A percentile compares a stretch with the other conserved stretches of the same genome.
These are phyloP conservation scores for Gleditsia sinensis DNA, from an alignment of 306 rosid species.

Conservation along the genomic window DNA sequence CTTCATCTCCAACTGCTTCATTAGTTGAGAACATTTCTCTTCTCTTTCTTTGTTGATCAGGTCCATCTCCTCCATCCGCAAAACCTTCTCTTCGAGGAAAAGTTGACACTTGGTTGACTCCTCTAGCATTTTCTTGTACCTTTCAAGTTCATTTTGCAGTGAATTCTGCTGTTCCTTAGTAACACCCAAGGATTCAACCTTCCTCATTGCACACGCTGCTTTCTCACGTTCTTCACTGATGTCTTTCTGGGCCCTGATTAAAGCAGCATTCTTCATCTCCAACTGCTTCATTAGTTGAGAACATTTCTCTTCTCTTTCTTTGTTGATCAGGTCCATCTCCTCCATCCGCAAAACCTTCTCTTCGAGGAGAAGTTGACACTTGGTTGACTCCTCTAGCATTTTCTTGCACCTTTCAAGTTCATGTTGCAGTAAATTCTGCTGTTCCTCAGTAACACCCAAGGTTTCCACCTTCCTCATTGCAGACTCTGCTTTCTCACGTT, in stretches of 20 bases:
- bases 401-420: slow-evolving; percentile 47
- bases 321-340: neutral
- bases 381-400: slow-evolving; percentile 36
- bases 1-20: neutral
- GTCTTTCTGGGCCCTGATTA: slow-evolving; percentile 10
- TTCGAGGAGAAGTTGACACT: slow-evolving; percentile 36
- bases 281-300: neutral
- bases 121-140: slow-evolving; percentile 42
- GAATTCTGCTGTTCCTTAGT: slow-evolving; percentile 33
- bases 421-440: slow-evolving; percentile 30
- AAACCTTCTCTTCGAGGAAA: slow-evolving; percentile 34
- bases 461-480: neutral
- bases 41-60: neutral
- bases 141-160: slow-evolving; percentile 42
- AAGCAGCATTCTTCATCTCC: neutral
- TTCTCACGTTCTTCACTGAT: slow-evolving; percentile 5
- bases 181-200: neutral
- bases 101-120: slow-evolving; percentile 37
- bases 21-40: neutral
- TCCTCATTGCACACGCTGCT: neutral
- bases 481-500: neutral
- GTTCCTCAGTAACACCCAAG: slow-evolving; percentile 21
- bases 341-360: slow-evolving; percentile 30
- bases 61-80: neutral
- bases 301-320: slow-evolving; percentile 2